Evolutionary conservation across 805 yeast species (phyloP), one percentile per base, ranked within the genome.

Genomic region (Saturnispora besseyi): DNA sequence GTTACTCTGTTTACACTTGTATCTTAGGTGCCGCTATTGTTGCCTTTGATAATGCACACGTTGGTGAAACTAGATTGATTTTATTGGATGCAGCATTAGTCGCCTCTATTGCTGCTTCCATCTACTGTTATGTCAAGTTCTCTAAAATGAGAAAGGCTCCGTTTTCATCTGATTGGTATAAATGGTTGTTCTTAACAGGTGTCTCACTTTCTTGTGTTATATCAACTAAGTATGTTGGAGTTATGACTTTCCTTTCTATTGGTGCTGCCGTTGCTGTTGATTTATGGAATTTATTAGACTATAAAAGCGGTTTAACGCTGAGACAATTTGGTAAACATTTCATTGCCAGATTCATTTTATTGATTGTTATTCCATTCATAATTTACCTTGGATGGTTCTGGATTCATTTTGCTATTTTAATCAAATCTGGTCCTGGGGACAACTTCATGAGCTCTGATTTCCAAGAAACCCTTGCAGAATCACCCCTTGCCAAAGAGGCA

Each of bases 211-310:
- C 97, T 0, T 82, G 91, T 63, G 97, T 93, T 31, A 91, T 93
- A 52, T 85, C 96, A 42, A 93, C 97, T 51, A 93, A 93, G 64
- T 90, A 93, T 66, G 96, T 93, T 41, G 99, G 99, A 66, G 84
- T 85, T 8, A 84, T 93, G 73, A 89, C 98, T 0, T 93, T 84
- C 65, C 74, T 82, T 45, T 79, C 95, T 47, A 79, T 93, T 57
- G 99, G 99, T 31, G 66, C 79, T 51, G 96, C 95, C 41, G 97
- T 93, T 7, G 60, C 77, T 5, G 75, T 81, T 62, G 98, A 93
- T 62, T 72, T 93, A 60, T 93, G 99, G 99, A 76, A 78, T 54
- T 71, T 90, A 58, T 73, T 93, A 45, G 96, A 91, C 63, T 68
- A 79, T 57, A 74, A 75, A 54, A 75, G 77, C 32, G 91, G 93